A percentile compares a stretch with the other conserved stretches of the same genome.
Conservation (phyloP, 1,284 basidiomycete genomes). For the Cystobasidium sp. region DNA sequence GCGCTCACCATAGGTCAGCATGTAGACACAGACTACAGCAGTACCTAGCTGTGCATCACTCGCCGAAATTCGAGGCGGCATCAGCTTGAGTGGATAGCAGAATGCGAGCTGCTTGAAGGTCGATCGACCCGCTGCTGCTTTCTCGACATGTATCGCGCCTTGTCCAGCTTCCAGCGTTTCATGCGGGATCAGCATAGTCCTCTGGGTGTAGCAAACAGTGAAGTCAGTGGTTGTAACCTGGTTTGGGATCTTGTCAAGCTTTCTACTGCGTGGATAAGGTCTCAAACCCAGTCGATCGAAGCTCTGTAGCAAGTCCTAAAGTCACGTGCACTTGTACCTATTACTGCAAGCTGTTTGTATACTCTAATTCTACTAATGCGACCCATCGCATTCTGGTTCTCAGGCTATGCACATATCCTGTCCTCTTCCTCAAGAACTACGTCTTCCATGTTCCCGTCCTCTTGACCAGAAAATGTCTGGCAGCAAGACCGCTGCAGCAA, state of each 20-base stretch:
- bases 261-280: not conserved
- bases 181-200: not conserved
- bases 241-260: not conserved
- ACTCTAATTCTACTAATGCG: constrained; percentile 1
- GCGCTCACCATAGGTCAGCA: constrained; percentile 71
- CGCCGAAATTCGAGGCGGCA: constrained; percentile 66
- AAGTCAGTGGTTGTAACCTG: not conserved
- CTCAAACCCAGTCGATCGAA: no score
- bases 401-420: not conserved
- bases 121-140: constrained; percentile 19
- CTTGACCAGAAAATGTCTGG: constrained; percentile 6
- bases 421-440: not conserved
- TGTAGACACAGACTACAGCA: constrained; percentile 69
- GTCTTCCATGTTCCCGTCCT: constrained; percentile 26
- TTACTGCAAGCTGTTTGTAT: not conserved
- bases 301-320: no score
- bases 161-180: constrained; percentile 23
- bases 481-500: constrained; percentile 7
- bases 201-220: not conserved
- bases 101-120: constrained; percentile 75
- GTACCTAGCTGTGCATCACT: constrained; percentile 55
- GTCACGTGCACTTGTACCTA: no score
- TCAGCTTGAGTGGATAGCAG: constrained; percentile 86
- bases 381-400: not conserved
- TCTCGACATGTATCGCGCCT: constrained; percentile 18